Conservation (phyloP, 2,329 filamentous ascomycete species). For the Paecilomyces formosus region DNA sequence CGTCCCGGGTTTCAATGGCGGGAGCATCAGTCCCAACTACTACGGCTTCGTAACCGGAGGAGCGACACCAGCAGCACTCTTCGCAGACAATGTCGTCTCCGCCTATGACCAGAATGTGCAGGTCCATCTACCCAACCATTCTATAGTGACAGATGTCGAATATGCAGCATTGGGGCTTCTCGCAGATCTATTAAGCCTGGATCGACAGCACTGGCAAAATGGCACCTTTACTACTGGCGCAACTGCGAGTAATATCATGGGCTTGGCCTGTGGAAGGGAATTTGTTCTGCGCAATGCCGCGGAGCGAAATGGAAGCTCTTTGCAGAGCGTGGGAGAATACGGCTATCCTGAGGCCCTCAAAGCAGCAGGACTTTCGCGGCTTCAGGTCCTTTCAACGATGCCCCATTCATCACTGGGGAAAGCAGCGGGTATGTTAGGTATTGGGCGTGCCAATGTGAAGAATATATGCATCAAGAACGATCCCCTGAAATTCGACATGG, state of each 20-base stretch:
- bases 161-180: slow-evolving; percentile 64
- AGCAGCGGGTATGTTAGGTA: slow-evolving; percentile 71
- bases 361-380: slow-evolving; percentile 54
- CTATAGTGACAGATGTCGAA: slow-evolving; percentile 69
- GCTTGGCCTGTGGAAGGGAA: slow-evolving; percentile 65
- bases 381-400: slow-evolving; percentile 73
- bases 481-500: slow-evolving; percentile 65
- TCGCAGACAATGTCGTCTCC: slow-evolving; percentile 78
- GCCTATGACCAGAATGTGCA: slow-evolving; percentile 75
- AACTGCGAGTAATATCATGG: slow-evolving; percentile 59
- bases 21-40: slow-evolving; percentile 61
- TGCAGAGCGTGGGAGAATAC: slow-evolving; percentile 54
- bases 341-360: slow-evolving; percentile 63
- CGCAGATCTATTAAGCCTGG: slow-evolving; percentile 57
- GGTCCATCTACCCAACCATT: slow-evolving; percentile 72
- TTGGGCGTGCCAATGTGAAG: slow-evolving; percentile 63
- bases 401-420: slow-evolving; percentile 81
- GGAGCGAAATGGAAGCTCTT: slow-evolving; percentile 19
- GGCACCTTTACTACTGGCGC: slow-evolving; percentile 72
- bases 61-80: slow-evolving; percentile 66
- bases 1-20: slow-evolving; percentile 55
- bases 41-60: slow-evolving; percentile 88
- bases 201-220: slow-evolving; percentile 55
- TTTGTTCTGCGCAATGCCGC: slow-evolving; percentile 37
- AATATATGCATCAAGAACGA: slow-evolving; percentile 44